These are phyloP conservation scores for Trichoderma parareesei DNA, from an alignment of 495 filamentous ascomycete species.

Conservation along the genomic window DNA sequence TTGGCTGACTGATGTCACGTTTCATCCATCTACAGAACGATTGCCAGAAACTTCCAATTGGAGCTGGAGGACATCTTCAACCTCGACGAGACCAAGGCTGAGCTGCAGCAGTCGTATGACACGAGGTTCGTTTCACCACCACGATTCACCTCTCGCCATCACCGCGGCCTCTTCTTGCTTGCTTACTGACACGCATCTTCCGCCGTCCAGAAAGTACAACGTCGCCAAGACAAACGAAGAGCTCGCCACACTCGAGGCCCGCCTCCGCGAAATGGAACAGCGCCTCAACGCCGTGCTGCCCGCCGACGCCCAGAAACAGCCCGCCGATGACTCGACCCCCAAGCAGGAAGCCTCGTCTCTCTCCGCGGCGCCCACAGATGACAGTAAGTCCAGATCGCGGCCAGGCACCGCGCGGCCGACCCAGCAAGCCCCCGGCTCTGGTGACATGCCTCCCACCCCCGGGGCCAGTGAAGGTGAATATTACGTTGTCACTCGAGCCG, in stretches of 20 bases:
- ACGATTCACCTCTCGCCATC: not conserved
- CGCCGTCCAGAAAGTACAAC: conserved; percentile 49
- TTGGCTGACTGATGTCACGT: not conserved
- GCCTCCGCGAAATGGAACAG: conserved; percentile 76
- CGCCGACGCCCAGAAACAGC: conserved; percentile 12
- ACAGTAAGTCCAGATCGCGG: conserved; percentile 25
- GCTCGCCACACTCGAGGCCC: conserved; percentile 75
- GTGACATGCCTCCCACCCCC: conserved; percentile 46
- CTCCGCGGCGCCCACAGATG: conserved; percentile 12
- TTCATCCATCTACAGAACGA: conserved; percentile 49
- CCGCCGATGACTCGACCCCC: conserved; percentile 14
- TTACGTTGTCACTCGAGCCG: conserved; percentile 26
- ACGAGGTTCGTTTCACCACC: conserved; percentile 59
- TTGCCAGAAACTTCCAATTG: conserved; percentile 78
- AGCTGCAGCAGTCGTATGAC: conserved; percentile 68
- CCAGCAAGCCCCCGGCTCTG: conserved; percentile 36
- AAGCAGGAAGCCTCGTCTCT: conserved; percentile 21
- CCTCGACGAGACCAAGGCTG: conserved; percentile 69
- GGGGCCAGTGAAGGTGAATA: conserved; percentile 54
- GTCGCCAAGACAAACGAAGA: conserved; percentile 70
- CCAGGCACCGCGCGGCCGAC: conserved; percentile 35
- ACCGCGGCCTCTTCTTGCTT: not conserved
- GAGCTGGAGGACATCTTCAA: conserved; percentile 84
- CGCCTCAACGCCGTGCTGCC: conserved; percentile 49
- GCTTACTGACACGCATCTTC: not conserved